Percentiles rank a stretch among this genome's conserved stretches.
Evolutionary conservation across 163 green algal species (phyloP).

Genomic region (Chlamydomonas reinhardtii): DNA sequence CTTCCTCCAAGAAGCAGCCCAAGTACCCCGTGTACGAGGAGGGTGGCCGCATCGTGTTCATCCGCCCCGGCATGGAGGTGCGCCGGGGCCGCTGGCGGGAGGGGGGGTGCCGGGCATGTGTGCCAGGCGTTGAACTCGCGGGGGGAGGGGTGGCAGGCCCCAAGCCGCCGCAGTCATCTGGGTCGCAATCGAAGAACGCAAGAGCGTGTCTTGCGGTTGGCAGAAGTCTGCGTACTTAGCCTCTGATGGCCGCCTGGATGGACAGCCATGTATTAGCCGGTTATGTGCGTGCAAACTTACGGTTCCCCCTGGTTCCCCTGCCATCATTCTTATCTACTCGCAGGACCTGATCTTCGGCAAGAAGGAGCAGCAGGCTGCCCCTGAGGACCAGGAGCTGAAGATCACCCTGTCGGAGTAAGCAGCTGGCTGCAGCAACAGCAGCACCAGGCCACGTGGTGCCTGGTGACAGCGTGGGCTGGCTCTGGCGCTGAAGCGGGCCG

Average conservation of each 20-base stretch:
- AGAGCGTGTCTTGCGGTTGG: neutral
- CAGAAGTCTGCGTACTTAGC: neutral
- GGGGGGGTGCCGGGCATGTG: too few species aligned
- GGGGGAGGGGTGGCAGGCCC: too few species aligned
- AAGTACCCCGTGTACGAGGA: slow-evolving; percentile 74
- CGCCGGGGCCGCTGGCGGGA: neutral
- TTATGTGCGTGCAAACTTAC: too few species aligned
- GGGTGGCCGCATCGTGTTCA: slow-evolving; percentile 70
- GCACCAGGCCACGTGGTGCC: neutral
- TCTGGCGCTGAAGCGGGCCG: too few species aligned
- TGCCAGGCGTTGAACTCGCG: too few species aligned
- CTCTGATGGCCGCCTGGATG: too few species aligned
- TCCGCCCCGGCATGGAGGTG: slow-evolving; percentile 63
- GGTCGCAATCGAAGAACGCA: too few species aligned
- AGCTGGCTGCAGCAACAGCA: neutral
- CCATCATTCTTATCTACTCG: too few species aligned
- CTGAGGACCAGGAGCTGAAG: slow-evolving; percentile 43
- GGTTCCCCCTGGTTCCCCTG: too few species aligned
- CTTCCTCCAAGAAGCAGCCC: slow-evolving; percentile 86
- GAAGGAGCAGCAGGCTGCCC: slow-evolving; percentile 22
- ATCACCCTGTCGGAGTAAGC: slow-evolving; percentile 51
- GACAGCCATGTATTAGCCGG: too few species aligned
- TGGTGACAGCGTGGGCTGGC: neutral
- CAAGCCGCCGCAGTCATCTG: too few species aligned
- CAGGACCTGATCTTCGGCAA: slow-evolving; percentile 53